Evolutionary conservation across 345 rosid species (phyloP).

Genomic region (Gossypium herbaceum): DNA sequence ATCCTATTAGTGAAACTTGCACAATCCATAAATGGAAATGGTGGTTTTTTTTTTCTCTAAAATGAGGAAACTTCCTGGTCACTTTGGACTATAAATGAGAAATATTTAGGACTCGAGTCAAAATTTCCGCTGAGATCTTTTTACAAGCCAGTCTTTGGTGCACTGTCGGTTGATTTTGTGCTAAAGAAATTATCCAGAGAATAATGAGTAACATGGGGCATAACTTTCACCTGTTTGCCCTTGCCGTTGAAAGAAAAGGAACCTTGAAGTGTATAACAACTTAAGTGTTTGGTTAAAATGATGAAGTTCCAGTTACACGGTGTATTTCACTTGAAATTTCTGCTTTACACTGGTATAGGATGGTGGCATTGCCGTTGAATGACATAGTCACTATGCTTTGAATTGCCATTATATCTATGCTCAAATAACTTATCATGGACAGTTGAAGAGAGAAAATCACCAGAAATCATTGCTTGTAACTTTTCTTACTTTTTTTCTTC

Average conservation of each 20-base stretch:
- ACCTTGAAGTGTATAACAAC: background rate
- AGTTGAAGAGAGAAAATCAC: background rate
- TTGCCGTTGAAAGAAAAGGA: too few relatives aligned
- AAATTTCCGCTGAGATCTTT: background rate
- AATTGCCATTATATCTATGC: background rate
- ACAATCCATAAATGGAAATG: background rate
- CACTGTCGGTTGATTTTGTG: background rate
- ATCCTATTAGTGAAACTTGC: background rate
- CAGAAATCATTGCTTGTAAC: background rate
- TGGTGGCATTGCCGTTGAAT: background rate
- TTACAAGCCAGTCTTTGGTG: background rate
- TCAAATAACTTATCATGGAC: background rate
- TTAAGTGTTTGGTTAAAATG: background rate
- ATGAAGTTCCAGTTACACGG: background rate
- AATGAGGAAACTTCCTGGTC: background rate
- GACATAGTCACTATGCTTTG: background rate
- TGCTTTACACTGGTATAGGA: background rate
- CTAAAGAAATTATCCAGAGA: background rate
- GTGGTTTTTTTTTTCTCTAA: background rate
- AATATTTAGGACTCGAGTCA: background rate
- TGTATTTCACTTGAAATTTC: background rate
- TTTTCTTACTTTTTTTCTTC: slow-evolving; percentile 6
- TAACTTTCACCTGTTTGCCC: background rate
- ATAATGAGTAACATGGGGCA: background rate
- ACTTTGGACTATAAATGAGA: background rate